Evolutionary conservation across 2,329 filamentous ascomycete genomes (phyloP), one percentile per base, ranked within the genome.

Genomic region (Madurella fahalii): DNA sequence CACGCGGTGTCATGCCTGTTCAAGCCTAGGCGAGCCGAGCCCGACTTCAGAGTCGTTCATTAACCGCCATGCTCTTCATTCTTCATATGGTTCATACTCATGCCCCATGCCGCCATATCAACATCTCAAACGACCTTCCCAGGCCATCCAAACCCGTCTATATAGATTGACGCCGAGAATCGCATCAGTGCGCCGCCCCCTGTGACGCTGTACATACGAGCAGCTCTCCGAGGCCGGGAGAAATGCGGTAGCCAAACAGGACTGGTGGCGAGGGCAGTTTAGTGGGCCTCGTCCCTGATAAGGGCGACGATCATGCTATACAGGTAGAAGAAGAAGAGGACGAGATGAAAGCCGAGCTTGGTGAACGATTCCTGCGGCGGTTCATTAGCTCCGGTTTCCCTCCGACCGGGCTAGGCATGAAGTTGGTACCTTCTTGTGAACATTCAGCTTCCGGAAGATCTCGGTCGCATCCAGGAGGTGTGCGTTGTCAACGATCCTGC

Each of bases 251-350:
- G 25, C 15, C 40, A 9, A 50, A 37, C 41, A 41, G 15, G 25
- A 40, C n/a, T n/a, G 39, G 39, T 46, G 18, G 15, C 30, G 34
- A 25, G 9, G 15, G 43, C 12, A 17, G 16, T 53, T 86, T 86
- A 95, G 74, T 91, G 83, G 57, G 88, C 84, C 77, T 99, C 94
- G 74, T 97, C 94, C 69, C 88, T 86, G 79, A 99, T 99, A 60
- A 99, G 82, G 63, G 94, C 93, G 61, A 96, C 93, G 65, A 94
- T 94, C 89, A 94, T 95, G 86, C 89, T 95, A 83, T 96, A 96
- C 54, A 99, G 87, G 78, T 99, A 99, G 84, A 97, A 99, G 85
- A 99, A 99, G 84, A 99, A 99, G 91, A 99, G 96, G 77, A 99
- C 74, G 58, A 99, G 80, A 75, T 99, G 94, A 82, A 99, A 99